These are phyloP conservation scores for Lumnitzera littorea DNA, from an alignment of 345 rosid genomes.

Conservation along the genomic window DNA sequence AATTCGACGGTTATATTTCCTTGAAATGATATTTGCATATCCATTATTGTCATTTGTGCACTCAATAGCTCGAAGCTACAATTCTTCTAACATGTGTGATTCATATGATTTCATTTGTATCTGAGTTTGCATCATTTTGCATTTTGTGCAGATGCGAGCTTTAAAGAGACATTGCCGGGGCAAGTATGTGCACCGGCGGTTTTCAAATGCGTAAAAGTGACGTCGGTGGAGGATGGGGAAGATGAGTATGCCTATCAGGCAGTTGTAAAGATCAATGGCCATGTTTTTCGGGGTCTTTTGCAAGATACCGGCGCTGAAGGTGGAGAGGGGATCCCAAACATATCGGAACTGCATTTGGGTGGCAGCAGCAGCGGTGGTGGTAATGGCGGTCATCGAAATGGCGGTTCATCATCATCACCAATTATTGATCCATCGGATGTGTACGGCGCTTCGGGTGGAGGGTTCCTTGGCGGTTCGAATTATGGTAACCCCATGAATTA, in stretches of 20 bases:
- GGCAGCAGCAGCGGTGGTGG: slow-evolving; percentile 32
- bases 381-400: slow-evolving; percentile 33
- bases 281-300: slow-evolving; percentile 81
- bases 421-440: slow-evolving; percentile 54
- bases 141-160: slow-evolving; percentile 42
- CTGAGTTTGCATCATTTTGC: too few species aligned
- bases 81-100: too few species aligned
- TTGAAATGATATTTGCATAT: not conserved
- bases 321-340: slow-evolving; percentile 63
- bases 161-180: slow-evolving; percentile 60
- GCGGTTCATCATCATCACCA: slow-evolving; percentile 46
- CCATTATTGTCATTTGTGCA: too few species aligned
- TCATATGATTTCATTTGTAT: slow-evolving; percentile 1
- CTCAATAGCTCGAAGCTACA: too few species aligned
- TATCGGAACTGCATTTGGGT: slow-evolving; percentile 87
- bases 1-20: not conserved
- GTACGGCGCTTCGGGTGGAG: slow-evolving; percentile 54
- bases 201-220: slow-evolving; percentile 90
- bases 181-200: slow-evolving; percentile 85
- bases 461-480: slow-evolving; percentile 51
- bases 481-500: slow-evolving; percentile 63
- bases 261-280: slow-evolving; percentile 83
- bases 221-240: slow-evolving; percentile 85
- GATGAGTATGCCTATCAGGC: slow-evolving; percentile 95
- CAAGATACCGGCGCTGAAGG: slow-evolving; percentile 78